Evolutionary conservation across 441 rosid genomes (phyloP).

Genomic region (Bruguiera hainesii): DNA sequence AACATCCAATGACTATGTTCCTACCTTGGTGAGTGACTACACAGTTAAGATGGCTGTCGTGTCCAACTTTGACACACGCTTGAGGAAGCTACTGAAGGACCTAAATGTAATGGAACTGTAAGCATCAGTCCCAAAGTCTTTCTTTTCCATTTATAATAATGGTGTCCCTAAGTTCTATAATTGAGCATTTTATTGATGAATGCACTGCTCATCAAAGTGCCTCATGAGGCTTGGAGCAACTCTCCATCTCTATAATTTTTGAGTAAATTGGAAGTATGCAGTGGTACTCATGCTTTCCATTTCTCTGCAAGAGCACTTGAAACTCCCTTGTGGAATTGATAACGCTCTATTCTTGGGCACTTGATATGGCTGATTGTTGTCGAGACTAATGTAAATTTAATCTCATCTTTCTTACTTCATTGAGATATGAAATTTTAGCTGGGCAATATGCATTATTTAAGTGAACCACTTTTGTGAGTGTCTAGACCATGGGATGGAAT

Average conservation of each 20-base stretch:
- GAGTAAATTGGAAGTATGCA: not conserved
- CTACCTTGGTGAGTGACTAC: constrained; percentile 23
- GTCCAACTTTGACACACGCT: constrained; percentile 75
- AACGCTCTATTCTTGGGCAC: not conserved
- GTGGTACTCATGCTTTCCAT: constrained; percentile 2
- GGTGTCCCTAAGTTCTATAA: not conserved
- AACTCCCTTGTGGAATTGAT: not conserved
- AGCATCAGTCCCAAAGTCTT: not conserved
- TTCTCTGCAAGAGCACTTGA: constrained; percentile 3
- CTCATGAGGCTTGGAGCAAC: not conserved
- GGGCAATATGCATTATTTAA: not conserved
- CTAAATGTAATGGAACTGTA: constrained; percentile 66
- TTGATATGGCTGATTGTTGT: constrained; percentile 3
- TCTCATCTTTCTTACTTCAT: not conserved
- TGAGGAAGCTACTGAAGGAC: constrained; percentile 80
- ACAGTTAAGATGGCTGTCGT: constrained; percentile 89
- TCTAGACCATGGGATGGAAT: too few species aligned
- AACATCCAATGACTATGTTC: constrained; percentile 10
- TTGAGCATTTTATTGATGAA: not conserved
- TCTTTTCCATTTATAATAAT: not conserved
- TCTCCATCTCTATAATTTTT: not conserved
- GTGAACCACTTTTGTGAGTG: not conserved
- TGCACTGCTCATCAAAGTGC: not conserved
- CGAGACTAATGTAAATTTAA: not conserved
- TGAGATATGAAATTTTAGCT: constrained; percentile 2